Evolutionary conservation across 2,329 filamentous ascomycete species (phyloP), one percentile per base, ranked within the genome.

Genomic region (Aspergillus hiratsukae): DNA sequence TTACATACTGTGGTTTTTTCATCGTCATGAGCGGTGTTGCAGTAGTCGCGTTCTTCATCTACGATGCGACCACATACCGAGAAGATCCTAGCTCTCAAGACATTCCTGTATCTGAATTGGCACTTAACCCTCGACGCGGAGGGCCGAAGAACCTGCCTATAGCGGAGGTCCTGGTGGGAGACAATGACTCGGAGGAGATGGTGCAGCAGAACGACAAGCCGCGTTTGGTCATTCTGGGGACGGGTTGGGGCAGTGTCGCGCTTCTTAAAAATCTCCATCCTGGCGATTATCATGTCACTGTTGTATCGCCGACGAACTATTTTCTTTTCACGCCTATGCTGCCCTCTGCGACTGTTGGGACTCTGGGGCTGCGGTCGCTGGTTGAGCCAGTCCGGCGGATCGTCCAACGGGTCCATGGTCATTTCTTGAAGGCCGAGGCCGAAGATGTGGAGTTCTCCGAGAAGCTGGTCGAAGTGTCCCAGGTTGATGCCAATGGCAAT

Each of bases 251-350:
- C 53, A 91, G 91, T 66, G 89, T 99, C 58, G 90, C 93, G 4
- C 78, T 99, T 57, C 77, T 99, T 64, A 99, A 99, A 77, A 88
- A 90, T 60, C 76, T 99, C 60, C 89, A 93, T 60, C 87, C 91
- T 0, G 90, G 92, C 11, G 90, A 97, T 66, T 99, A 97, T 71
- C 92, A 99, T 73, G 87, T 99, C 64, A 97, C 93, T 4, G 88
- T 99, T 41, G 88, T 99, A 46, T 96, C 91, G 11, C 93, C 94
- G 0, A 89, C 89, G 37, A 97, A 97, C 68, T 96, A 97, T 77
- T 99, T 99, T 76, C 78, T 99, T 31, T 99, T 99, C 74, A 99
- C 94, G 1, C 94, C 94, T 0, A 97, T 99, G 92, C 81, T 99
- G 46, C 94, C 94, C 1, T 96, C 91, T 35, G 95, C 94, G 7